Conservation (phyloP, 1,139 yeast genomes). For the Candida pseudoviswanathii region DNA sequence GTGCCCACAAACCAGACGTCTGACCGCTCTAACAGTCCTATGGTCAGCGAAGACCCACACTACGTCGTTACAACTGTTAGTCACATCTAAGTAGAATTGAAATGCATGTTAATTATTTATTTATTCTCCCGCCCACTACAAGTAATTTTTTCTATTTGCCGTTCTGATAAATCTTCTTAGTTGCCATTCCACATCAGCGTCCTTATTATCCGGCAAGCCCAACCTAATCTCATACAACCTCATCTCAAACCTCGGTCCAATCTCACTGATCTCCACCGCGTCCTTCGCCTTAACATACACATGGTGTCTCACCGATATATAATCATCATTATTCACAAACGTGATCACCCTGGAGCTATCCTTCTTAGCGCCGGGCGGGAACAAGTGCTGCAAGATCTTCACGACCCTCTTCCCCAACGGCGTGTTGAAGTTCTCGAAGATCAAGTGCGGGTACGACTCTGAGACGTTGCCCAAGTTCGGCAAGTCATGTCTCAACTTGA, state of each 20-base stretch:
- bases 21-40: constrained; percentile 2
- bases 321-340: constrained; percentile 88
- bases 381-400: constrained; percentile 79
- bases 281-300: constrained; percentile 88
- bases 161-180: constrained; percentile 90
- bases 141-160: constrained; percentile 90
- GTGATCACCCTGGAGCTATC: constrained; percentile 84
- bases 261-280: constrained; percentile 89
- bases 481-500: constrained; percentile 90
- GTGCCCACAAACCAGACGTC: not conserved
- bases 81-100: constrained; percentile 7
- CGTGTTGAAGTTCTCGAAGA: constrained; percentile 89
- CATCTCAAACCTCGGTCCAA: constrained; percentile 99
- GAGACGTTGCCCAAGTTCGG: constrained; percentile 83
- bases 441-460: constrained; percentile 91
- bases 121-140: constrained; percentile 25
- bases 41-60: constrained; percentile 8
- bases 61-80: constrained; percentile 15
- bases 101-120: not conserved
- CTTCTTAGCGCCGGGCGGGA: constrained; percentile 95
- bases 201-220: constrained; percentile 92
- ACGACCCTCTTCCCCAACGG: constrained; percentile 83
- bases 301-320: constrained; percentile 91
- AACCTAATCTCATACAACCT: constrained; percentile 81
- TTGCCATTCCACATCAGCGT: constrained; percentile 98